phyloP scores from a whole-genome alignment of 1,139 yeast genomes.

The Protomyces inundatus region DNA sequence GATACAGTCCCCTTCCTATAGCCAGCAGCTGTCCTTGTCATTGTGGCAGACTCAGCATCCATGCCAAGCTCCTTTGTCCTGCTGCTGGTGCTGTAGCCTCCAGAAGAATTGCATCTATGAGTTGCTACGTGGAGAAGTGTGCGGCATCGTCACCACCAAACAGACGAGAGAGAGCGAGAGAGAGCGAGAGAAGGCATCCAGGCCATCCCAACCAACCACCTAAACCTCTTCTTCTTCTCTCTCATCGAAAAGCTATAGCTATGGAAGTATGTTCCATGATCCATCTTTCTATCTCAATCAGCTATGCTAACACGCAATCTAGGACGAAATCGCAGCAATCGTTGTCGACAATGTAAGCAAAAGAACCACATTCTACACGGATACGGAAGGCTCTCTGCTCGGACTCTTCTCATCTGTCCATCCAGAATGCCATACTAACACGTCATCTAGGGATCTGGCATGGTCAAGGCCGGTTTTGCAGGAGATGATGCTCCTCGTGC shows the following conservation, averaged over 20 bases:
- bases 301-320: background rate
- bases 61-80: no score
- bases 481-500: slow-evolving; percentile 99
- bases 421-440: background rate
- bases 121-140: background rate
- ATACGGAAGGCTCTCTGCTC: background rate
- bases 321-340: slow-evolving; percentile 27
- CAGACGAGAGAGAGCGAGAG: background rate
- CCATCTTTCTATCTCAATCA: background rate
- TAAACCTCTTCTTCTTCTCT: background rate
- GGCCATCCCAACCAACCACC: background rate
- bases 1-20: no score
- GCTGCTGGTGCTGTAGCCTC: no score
- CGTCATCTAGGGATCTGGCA: slow-evolving; percentile 19
- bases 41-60: no score
- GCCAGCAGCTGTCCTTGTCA: no score
- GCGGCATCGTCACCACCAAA: background rate
- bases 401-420: background rate
- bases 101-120: background rate
- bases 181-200: background rate
- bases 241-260: background rate
- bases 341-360: slow-evolving; percentile 25
- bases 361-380: background rate
- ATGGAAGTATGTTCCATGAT: background rate
- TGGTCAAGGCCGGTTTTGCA: slow-evolving; percentile 72